Conservation (phyloP, 2,329 filamentous ascomycete genomes). For the Didymella exigua region DNA sequence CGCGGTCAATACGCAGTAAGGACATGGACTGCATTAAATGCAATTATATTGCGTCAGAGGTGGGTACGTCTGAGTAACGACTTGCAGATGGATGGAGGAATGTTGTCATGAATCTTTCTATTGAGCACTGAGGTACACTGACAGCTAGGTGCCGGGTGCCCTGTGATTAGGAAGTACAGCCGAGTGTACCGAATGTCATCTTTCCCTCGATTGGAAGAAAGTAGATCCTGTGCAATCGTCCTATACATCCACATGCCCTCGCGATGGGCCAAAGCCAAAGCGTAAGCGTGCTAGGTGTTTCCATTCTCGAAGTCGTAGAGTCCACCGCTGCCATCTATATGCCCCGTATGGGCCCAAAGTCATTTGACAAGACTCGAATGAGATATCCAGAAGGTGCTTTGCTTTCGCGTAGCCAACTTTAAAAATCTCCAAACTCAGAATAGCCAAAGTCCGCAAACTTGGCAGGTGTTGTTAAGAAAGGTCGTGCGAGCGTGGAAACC, state of each 20-base stretch:
- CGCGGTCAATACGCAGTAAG: not conserved
- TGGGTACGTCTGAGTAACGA: not conserved
- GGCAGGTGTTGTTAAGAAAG: slow-evolving; percentile 6
- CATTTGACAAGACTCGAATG: slow-evolving; percentile 11
- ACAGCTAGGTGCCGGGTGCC: slow-evolving; percentile 9
- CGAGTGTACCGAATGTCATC: slow-evolving; percentile 15
- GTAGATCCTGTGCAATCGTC: slow-evolving; percentile 2
- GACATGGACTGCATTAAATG: not conserved
- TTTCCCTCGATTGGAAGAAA: slow-evolving; percentile 1
- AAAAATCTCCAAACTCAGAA: not conserved
- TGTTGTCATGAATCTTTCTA: slow-evolving; percentile 18
- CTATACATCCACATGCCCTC: slow-evolving; percentile 3
- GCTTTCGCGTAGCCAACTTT: slow-evolving; percentile 1
- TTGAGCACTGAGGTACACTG: slow-evolving; percentile 17
- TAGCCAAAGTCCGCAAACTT: not conserved
- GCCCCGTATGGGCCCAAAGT: slow-evolving; percentile 10
- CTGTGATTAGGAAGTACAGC: slow-evolving; percentile 15
- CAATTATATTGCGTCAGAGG: not conserved
- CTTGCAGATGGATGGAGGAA: not conserved
- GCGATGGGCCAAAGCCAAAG: slow-evolving; percentile 8
- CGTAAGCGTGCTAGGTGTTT: slow-evolving; percentile 8
- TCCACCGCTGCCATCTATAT: slow-evolving; percentile 16
- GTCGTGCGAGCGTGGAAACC: slow-evolving; percentile 13
- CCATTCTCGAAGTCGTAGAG: slow-evolving; percentile 10
- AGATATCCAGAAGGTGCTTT: not conserved